Evolutionary conservation across 768 basidiomycete species (phyloP).

Genomic region (Tubosaeta sp.): DNA sequence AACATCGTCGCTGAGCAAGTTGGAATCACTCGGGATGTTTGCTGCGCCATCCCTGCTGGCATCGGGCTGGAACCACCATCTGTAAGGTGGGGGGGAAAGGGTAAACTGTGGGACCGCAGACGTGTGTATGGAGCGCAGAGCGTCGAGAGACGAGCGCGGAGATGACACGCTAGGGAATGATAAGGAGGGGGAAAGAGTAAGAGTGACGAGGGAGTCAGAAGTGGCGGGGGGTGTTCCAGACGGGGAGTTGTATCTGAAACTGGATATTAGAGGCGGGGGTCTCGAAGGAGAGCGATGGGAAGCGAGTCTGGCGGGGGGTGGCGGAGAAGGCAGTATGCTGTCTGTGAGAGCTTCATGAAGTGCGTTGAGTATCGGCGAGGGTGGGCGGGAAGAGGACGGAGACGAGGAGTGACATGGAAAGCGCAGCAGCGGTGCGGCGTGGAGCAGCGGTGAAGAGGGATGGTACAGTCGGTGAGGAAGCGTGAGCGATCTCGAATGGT

Average conservation of each 20-base stretch:
- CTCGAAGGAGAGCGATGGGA: slow-evolving; percentile 34
- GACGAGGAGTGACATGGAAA: slow-evolving; percentile 6
- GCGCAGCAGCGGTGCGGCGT: slow-evolving; percentile 16
- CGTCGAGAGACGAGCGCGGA: slow-evolving; percentile 50
- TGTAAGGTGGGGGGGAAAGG: slow-evolving; percentile 21
- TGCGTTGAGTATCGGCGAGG: slow-evolving; percentile 37
- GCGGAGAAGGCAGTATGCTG: slow-evolving; percentile 34
- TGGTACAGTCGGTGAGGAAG: slow-evolving; percentile 15
- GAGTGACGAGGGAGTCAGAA: slow-evolving; percentile 11
- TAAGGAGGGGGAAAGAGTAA: slow-evolving; percentile 14
- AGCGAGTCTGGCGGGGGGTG: slow-evolving; percentile 42
- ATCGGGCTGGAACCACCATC: slow-evolving; percentile 49
- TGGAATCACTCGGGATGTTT: slow-evolving; percentile 47
- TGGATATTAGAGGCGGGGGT: slow-evolving; percentile 51
- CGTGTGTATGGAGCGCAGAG: slow-evolving; percentile 45
- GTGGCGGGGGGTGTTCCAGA: slow-evolving; percentile 52
- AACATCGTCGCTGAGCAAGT: slow-evolving; percentile 37
- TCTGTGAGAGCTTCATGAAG: slow-evolving; percentile 47
- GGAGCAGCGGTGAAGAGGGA: slow-evolving; percentile 2
- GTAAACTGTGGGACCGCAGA: slow-evolving; percentile 25
- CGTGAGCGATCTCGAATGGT: slow-evolving; percentile 8
- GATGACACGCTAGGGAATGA: slow-evolving; percentile 20
- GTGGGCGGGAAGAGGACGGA: slow-evolving; percentile 22
- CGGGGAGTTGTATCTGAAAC: slow-evolving; percentile 58
- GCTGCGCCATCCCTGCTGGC: slow-evolving; percentile 40